Evolutionary conservation across 805 yeast species (phyloP).

Genomic region (Metschnikowia reukaufii): DNA sequence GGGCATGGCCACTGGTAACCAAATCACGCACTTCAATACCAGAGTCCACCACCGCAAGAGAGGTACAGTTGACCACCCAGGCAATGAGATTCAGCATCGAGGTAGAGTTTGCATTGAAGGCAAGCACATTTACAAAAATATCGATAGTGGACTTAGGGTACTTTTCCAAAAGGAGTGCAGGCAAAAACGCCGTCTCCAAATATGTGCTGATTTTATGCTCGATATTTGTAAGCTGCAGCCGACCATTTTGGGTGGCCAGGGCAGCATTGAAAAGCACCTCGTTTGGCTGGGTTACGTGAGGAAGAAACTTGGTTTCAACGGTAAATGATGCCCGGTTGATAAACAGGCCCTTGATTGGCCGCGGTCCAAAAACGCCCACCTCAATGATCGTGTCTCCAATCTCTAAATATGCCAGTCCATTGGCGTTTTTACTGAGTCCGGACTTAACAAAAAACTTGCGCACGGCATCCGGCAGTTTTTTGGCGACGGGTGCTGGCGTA

Average conservation of each 20-base stretch:
- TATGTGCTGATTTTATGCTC: conserved; percentile 54
- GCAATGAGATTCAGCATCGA: conserved; percentile 42
- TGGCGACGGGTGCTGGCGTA: conserved; percentile 11
- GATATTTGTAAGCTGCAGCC: conserved; percentile 34
- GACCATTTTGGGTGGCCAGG: conserved; percentile 26
- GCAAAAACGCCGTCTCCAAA: conserved; percentile 50
- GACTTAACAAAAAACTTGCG: conserved; percentile 55
- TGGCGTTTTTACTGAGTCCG: conserved; percentile 66
- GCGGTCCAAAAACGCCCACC: conserved; percentile 82
- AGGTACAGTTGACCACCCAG: conserved; percentile 61
- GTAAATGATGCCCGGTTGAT: conserved; percentile 63
- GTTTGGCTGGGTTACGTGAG: conserved; percentile 45
- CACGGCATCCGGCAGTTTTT: conserved; percentile 9
- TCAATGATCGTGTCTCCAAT: conserved; percentile 59
- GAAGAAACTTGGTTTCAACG: conserved; percentile 57
- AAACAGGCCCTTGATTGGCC: conserved; percentile 77
- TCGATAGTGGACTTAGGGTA: conserved; percentile 92
- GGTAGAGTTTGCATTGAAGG: conserved; percentile 31
- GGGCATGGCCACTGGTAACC: conserved; percentile 63
- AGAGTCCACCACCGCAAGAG: conserved; percentile 79
- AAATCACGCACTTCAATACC: conserved; percentile 78
- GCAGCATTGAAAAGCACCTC: conserved; percentile 30
- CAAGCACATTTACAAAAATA: conserved; percentile 66
- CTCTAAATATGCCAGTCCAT: conserved; percentile 84
- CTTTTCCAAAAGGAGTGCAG: conserved; percentile 58